Evolutionary conservation across 192 early-diverging fungal genomes (phyloP).

Genomic region (Podila clonocystis): DNA sequence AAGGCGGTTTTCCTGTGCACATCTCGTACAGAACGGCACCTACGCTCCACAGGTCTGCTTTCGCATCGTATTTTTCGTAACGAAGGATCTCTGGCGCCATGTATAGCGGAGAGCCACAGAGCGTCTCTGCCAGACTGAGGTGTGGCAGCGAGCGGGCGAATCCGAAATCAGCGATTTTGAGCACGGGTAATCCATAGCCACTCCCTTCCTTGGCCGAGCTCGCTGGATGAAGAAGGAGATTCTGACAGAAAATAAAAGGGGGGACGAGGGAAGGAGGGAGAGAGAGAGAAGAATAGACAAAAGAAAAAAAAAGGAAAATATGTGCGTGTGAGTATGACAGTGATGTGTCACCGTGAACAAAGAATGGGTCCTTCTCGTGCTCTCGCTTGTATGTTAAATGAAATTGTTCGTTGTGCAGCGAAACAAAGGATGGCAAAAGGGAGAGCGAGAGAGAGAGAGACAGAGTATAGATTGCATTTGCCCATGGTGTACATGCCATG

Average conservation of each 20-base stretch:
- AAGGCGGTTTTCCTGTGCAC: conserved; percentile 90
- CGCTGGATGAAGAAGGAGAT: conserved; percentile 81
- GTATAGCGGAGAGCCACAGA: conserved; percentile 97
- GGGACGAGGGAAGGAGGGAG: conserved; percentile 1
- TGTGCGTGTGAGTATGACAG: neutral
- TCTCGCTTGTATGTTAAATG: neutral
- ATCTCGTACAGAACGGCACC: conserved; percentile 97
- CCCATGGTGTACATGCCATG: neutral
- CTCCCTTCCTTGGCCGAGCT: conserved; percentile 54
- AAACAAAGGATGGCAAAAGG: neutral
- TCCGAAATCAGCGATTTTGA: conserved; percentile 98
- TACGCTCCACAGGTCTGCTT: conserved; percentile 97
- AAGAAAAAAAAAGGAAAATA: neutral
- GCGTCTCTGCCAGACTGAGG: conserved; percentile 89
- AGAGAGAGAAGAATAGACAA: neutral
- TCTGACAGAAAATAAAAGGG: conserved; percentile 56
- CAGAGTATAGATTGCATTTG: neutral
- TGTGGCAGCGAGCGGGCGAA: conserved; percentile 91
- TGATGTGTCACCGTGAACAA: neutral
- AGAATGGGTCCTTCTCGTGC: too few relatives aligned
- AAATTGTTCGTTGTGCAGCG: neutral
- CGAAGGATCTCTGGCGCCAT: conserved; percentile 92
- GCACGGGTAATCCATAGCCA: conserved; percentile 71
- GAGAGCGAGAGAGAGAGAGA: neutral
- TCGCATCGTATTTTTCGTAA: conserved; percentile 94